Conservation (phyloP, 148 eudicot genomes). For the Rhododendron henanense region DNA sequence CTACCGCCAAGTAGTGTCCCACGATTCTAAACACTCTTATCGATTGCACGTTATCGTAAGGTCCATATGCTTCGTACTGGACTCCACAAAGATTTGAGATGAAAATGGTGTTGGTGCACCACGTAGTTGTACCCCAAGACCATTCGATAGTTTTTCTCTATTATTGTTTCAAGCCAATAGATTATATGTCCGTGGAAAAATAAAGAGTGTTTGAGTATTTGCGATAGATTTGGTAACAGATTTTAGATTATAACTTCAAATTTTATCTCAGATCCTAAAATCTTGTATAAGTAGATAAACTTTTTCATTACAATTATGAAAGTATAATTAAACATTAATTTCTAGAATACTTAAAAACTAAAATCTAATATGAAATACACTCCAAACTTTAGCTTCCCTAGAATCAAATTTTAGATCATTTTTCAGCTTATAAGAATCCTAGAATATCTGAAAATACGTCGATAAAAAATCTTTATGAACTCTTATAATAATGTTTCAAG, state of each 20-base stretch:
- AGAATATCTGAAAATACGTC: background rate
- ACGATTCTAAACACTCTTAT: no score
- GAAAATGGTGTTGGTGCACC: no score
- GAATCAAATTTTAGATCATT: background rate
- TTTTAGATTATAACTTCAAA: background rate
- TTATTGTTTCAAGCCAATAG: background rate
- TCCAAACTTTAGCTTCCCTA: background rate
- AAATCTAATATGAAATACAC: background rate
- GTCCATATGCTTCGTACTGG: background rate
- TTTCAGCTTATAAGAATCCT: background rate
- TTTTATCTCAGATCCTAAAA: no score
- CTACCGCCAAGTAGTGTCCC: background rate
- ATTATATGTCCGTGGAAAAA: no score
- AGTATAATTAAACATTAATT: background rate
- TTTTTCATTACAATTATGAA: background rate
- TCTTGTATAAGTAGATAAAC: background rate
- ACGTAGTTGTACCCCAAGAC: background rate
- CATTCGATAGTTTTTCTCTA: no score
- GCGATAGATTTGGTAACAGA: background rate
- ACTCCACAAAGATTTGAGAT: no score
- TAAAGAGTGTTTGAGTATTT: background rate
- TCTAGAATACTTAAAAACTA: background rate
- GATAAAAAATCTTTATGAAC: background rate
- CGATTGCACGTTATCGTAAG: no score
- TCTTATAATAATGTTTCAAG: background rate